These are phyloP conservation scores for Sporisorium sorghi DNA, from an alignment of 1,284 basidiomycete genomes.

Conservation along the genomic window DNA sequence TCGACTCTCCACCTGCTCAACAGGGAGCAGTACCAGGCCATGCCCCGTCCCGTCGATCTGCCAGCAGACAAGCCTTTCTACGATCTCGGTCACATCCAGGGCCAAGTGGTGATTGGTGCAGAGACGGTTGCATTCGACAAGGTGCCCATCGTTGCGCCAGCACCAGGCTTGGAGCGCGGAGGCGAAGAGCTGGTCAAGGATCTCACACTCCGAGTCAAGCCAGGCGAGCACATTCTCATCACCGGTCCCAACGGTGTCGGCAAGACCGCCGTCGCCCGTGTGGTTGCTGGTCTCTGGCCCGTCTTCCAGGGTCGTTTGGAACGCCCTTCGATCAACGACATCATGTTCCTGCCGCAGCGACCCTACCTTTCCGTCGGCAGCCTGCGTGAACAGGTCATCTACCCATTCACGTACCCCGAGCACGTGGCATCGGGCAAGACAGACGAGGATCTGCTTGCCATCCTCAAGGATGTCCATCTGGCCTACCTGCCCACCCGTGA, in stretches of 20 bases:
- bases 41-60: constrained; percentile 60
- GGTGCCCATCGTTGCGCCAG: constrained; percentile 82
- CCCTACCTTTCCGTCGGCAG: constrained; percentile 90
- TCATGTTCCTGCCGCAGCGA: constrained; percentile 91
- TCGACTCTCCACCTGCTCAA: constrained; percentile 79
- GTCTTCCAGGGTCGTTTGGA: constrained; percentile 71
- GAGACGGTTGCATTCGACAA: constrained; percentile 54
- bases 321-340: constrained; percentile 70
- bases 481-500: constrained; percentile 87
- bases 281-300: constrained; percentile 89
- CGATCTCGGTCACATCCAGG: constrained; percentile 70
- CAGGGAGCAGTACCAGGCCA: constrained; percentile 63
- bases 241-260: constrained; percentile 86
- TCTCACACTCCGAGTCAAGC: constrained; percentile 78
- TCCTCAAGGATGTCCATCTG: constrained; percentile 83
- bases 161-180: constrained; percentile 72
- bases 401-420: constrained; percentile 65
- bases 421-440: constrained; percentile 72
- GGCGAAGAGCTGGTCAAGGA: constrained; percentile 79
- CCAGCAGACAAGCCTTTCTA: constrained; percentile 61
- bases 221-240: constrained; percentile 91
- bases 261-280: constrained; percentile 90
- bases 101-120: constrained; percentile 54
- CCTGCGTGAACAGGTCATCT: constrained; percentile 82
- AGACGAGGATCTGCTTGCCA: constrained; percentile 78